Evolutionary conservation across 1,284 basidiomycete species (phyloP).

Genomic region (Farysia itapuensis): DNA sequence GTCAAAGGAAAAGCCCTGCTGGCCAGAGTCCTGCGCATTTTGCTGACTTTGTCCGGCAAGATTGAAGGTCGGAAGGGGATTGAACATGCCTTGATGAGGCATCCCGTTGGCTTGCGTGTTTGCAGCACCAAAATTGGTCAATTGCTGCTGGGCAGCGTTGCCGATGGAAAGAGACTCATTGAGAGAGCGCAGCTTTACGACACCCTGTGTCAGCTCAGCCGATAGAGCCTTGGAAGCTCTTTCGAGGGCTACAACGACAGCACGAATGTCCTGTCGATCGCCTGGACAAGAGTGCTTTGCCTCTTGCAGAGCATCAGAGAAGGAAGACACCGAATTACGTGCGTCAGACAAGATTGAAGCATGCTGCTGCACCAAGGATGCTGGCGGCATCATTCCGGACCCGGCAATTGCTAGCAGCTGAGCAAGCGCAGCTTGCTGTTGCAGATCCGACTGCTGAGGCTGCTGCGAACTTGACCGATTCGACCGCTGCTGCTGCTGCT

Average conservation of each 20-base stretch:
- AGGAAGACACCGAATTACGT: slow-evolving; percentile 17
- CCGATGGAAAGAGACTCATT: slow-evolving; percentile 9
- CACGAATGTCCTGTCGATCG: slow-evolving; percentile 24
- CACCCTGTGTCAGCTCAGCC: slow-evolving; percentile 22
- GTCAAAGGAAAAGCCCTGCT: slow-evolving; percentile 9
- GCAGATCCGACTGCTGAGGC: slow-evolving; percentile 1
- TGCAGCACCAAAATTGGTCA: slow-evolving; percentile 3
- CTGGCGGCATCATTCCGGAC: neutral
- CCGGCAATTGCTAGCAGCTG: slow-evolving; percentile 10
- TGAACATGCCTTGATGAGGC: slow-evolving; percentile 13
- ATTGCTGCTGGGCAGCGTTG: too few species aligned
- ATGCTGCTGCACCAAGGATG: slow-evolving; percentile 21
- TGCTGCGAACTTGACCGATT: slow-evolving; percentile 3
- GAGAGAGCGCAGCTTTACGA: slow-evolving; percentile 15
- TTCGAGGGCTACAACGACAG: slow-evolving; percentile 19
- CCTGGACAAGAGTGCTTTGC: slow-evolving; percentile 20
- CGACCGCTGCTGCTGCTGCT: slow-evolving; percentile 5
- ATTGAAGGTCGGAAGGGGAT: slow-evolving; percentile 8
- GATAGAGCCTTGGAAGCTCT: slow-evolving; percentile 14
- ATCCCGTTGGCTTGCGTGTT: slow-evolving; percentile 3
- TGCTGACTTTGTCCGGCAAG: slow-evolving; percentile 11
- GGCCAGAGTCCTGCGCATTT: slow-evolving; percentile 4
- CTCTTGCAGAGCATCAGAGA: slow-evolving; percentile 13
- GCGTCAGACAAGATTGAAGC: slow-evolving; percentile 17
- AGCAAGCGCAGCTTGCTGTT: slow-evolving; percentile 8